Conservation (phyloP, 2,329 filamentous ascomycete genomes). For the Botrytis hyacinthi region DNA sequence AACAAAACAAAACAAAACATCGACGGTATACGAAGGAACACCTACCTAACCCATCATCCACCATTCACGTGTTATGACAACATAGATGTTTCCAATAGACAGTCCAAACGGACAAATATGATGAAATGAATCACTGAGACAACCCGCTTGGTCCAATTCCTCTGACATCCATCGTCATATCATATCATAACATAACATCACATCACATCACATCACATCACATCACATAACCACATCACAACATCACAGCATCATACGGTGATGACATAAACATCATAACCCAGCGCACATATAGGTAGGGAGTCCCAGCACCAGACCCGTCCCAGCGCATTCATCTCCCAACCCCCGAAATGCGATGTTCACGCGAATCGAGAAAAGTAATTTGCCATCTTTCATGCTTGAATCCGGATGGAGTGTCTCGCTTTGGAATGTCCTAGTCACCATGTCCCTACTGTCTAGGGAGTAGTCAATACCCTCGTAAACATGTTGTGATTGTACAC, state of each 20-base stretch:
- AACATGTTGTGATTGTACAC: not conserved
- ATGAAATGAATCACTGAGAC: not conserved
- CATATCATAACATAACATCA: too few species aligned
- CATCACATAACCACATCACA: too few species aligned
- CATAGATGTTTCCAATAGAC: not conserved
- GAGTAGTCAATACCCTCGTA: not conserved
- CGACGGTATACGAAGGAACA: not conserved
- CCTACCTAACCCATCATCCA: not conserved
- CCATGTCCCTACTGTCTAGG: not conserved
- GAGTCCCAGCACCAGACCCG: too few species aligned
- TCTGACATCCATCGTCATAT: not conserved
- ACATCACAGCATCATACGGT: not conserved
- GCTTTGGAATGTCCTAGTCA: not conserved
- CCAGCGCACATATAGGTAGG: not conserved
- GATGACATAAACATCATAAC: not conserved
- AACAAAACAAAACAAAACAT: not conserved
- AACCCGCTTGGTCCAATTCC: not conserved
- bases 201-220: too few species aligned
- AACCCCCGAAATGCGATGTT: not conserved
- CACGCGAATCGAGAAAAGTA: not conserved
- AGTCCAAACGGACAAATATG: not conserved
- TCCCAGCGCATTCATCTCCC: not conserved
- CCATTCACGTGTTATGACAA: constrained; percentile 4
- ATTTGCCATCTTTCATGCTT: not conserved
- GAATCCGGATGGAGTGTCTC: not conserved